Percentiles rank a stretch among this genome's conserved stretches.
Evolutionary conservation across 2,329 filamentous ascomycete genomes (phyloP).

Genomic region (Tolypocladium capitatum): DNA sequence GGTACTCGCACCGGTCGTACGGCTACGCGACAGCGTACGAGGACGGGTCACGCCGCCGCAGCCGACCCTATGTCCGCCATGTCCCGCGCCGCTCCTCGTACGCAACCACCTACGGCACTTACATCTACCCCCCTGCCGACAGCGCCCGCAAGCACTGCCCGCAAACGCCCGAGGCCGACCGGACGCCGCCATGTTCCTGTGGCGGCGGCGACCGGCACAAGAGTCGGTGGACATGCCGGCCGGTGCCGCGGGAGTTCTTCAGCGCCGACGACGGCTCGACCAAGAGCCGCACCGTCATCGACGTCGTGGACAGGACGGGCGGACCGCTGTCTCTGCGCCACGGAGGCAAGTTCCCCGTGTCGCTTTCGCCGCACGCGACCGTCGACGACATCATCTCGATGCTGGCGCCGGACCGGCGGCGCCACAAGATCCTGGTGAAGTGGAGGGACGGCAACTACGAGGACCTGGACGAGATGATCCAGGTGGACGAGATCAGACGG

Average conservation of each 20-base stretch:
- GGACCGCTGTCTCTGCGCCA: constrained; percentile 6
- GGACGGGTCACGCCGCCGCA: not conserved
- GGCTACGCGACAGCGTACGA: not conserved
- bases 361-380: constrained; percentile 7
- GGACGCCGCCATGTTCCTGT: not conserved
- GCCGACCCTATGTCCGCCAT: not conserved
- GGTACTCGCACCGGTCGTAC: not conserved
- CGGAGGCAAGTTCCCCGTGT: constrained; percentile 9
- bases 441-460: constrained; percentile 14
- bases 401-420: constrained; percentile 10
- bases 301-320: constrained; percentile 10
- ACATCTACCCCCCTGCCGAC: not conserved
- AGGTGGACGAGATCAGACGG: constrained; percentile 9
- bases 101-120: not conserved
- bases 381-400: constrained; percentile 8
- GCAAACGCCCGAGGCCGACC: not conserved
- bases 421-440: constrained; percentile 13
- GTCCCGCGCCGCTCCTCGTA: not conserved
- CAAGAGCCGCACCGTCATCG: constrained; percentile 3
- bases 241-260: not conserved
- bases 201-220: not conserved
- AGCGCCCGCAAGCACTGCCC: not conserved
- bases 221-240: not conserved
- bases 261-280: not conserved
- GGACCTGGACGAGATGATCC: constrained; percentile 9